phyloP scores from a whole-genome alignment of 2,329 filamentous ascomycete species.

The Pyrenochaeta sp. region DNA sequence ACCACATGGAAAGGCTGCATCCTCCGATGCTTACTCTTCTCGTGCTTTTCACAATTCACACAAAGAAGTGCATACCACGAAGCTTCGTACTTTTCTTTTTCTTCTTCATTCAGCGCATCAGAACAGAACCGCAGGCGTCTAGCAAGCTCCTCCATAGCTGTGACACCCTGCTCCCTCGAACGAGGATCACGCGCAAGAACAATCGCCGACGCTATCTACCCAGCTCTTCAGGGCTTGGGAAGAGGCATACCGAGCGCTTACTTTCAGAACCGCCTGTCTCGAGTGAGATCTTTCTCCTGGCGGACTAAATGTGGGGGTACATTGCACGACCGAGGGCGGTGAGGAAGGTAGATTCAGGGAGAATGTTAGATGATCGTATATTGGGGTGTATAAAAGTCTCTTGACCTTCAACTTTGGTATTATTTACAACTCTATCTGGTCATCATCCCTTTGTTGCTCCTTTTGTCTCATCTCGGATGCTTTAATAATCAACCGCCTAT shows the following conservation, averaged over 20 bases:
- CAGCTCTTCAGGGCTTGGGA: constrained; percentile 21
- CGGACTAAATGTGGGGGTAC: constrained; percentile 47
- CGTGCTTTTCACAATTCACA: no score
- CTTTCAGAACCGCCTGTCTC: constrained; percentile 45
- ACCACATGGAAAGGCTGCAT: neutral
- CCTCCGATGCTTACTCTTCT: neutral
- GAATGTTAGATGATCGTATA: neutral
- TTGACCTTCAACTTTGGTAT: neutral
- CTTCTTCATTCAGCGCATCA: constrained; percentile 4
- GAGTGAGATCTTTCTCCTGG: constrained; percentile 44
- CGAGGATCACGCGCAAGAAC: constrained; percentile 31
- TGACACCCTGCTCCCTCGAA: constrained; percentile 26
- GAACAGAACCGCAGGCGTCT: constrained; percentile 42
- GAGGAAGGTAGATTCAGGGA: neutral
- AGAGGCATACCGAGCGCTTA: constrained; percentile 21
- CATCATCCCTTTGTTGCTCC: constrained; percentile 1
- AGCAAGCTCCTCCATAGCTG: constrained; percentile 30
- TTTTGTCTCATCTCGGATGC: constrained; percentile 37
- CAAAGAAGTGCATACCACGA: no score
- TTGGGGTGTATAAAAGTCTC: neutral
- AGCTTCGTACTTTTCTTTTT: neutral
- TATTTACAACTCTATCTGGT: constrained; percentile 34
- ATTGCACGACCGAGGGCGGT: constrained; percentile 12
- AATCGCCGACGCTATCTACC: constrained; percentile 21
- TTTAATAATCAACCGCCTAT: constrained; percentile 63